Evolutionary conservation across 2,329 filamentous ascomycete species (phyloP).

Genomic region (Penicillium sp.): DNA sequence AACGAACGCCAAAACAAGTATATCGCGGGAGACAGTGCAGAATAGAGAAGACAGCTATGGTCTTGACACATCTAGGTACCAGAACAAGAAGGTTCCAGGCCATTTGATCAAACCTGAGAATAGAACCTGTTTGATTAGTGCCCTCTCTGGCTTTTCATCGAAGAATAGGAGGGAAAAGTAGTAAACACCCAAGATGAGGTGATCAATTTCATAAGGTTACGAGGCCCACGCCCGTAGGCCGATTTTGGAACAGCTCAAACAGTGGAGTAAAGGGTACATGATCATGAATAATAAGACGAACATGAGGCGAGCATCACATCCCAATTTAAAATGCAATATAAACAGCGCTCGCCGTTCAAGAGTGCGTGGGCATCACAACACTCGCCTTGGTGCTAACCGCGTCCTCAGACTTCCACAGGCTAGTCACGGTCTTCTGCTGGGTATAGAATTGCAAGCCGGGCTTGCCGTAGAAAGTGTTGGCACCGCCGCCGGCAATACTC

Average conservation of each 20-base stretch:
- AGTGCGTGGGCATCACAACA: conserved; percentile 81
- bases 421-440: conserved; percentile 95
- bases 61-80: no score
- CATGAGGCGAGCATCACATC: neutral
- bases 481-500: conserved; percentile 86
- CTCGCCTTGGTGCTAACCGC: conserved; percentile 81
- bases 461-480: conserved; percentile 92
- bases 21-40: no score
- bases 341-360: conserved; percentile 22
- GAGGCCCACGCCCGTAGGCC: neutral
- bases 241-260: neutral
- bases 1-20: no score
- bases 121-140: neutral
- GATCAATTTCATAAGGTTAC: conserved; percentile 9
- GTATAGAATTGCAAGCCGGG: conserved; percentile 94
- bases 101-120: no score
- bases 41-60: no score
- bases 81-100: no score
- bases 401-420: conserved; percentile 84
- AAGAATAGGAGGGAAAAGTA: neutral
- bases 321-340: conserved; percentile 3
- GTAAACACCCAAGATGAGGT: neutral
- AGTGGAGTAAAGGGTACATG: neutral
- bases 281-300: conserved; percentile 4
- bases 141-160: no score